A percentile compares a stretch with the other conserved stretches of the same genome.
Conservation (phyloP, 73 alveolate species). For the Tetrahymena borealis region DNA sequence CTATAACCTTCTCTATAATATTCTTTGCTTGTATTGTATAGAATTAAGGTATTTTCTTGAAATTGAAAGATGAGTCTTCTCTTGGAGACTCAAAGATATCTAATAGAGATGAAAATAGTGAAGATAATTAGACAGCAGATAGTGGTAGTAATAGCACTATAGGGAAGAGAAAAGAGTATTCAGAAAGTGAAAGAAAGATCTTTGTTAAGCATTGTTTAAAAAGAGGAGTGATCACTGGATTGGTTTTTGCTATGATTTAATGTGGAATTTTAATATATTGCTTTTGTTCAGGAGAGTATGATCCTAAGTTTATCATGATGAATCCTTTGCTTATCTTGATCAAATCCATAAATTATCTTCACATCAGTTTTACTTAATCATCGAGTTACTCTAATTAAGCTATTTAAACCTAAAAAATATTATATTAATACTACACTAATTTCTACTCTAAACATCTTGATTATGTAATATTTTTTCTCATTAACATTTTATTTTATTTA, state of each 20-base stretch:
- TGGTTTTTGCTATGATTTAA: background rate
- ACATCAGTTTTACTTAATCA: background rate
- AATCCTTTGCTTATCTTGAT: background rate
- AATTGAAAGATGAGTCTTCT: background rate
- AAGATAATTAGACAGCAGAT: background rate
- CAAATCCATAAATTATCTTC: background rate
- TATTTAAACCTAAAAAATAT: background rate
- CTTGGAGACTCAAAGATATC: background rate
- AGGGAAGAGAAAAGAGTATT: background rate
- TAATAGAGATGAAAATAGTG: too few species aligned
- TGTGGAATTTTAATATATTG: background rate
- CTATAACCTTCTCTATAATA: background rate
- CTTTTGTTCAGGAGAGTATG: background rate
- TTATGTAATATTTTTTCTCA: background rate
- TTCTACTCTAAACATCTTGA: background rate
- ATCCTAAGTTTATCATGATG: background rate
- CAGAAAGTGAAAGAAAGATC: background rate
- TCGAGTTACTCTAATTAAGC: background rate
- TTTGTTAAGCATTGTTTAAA: background rate
- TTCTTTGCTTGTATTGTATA: background rate
- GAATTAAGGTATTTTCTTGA: background rate
- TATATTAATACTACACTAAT: background rate
- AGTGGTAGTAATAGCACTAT: background rate
- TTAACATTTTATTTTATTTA: too few species aligned
- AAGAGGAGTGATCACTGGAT: background rate